Evolutionary conservation across 345 rosid genomes (phyloP).

Genomic region (Theobroma cacao): DNA sequence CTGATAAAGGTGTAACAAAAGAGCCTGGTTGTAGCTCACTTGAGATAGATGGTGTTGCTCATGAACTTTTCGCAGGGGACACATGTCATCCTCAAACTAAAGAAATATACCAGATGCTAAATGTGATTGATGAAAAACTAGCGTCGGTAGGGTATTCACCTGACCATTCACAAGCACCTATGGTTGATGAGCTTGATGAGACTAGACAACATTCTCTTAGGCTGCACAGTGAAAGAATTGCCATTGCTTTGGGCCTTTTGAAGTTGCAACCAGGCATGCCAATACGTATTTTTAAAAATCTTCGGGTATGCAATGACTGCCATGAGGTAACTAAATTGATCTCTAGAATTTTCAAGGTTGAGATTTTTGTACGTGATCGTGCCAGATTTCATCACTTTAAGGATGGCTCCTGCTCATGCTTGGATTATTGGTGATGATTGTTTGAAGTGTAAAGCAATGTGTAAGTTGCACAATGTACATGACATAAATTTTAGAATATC

Average conservation of each 20-base stretch:
- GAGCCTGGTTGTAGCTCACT: conserved; percentile 88
- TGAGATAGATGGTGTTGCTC: conserved; percentile 61
- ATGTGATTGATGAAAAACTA: conserved; percentile 51
- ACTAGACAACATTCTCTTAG: conserved; percentile 48
- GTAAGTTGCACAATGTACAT: not conserved
- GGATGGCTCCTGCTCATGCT: conserved; percentile 69
- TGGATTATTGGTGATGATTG: conserved; percentile 62
- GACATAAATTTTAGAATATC: not conserved
- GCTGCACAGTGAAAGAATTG: conserved; percentile 83
- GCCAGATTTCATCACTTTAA: conserved; percentile 74
- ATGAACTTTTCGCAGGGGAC: conserved; percentile 88
- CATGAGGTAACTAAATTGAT: conserved; percentile 66
- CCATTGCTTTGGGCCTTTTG: conserved; percentile 70
- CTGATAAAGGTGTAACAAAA: conserved; percentile 57
- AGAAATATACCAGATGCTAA: conserved; percentile 53
- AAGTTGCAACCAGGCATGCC: conserved; percentile 58
- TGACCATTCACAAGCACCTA: conserved; percentile 51
- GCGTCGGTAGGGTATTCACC: conserved; percentile 45
- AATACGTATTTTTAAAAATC: conserved; percentile 71
- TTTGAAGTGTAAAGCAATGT: not conserved
- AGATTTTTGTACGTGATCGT: conserved; percentile 76
- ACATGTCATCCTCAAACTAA: conserved; percentile 62
- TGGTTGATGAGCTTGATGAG: conserved; percentile 40
- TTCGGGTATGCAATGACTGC: conserved; percentile 72
- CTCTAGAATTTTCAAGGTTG: conserved; percentile 55